Base-by-base conservation (phyloP, 1,284 basidiomycete genomes). In the Hypsizygus ulmarius region DNA sequence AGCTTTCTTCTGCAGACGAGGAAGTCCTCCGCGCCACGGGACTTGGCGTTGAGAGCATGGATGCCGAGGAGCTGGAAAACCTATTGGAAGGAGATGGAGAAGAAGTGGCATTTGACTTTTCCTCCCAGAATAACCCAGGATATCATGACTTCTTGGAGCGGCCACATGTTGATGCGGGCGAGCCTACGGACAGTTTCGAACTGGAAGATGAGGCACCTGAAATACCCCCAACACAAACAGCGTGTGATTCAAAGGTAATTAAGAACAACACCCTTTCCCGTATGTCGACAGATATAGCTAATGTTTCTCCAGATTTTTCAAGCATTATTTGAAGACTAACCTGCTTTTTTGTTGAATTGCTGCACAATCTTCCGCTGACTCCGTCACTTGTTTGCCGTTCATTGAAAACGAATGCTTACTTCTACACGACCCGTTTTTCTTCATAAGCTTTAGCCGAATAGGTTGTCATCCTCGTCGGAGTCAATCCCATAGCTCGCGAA, bases 71-170 rank as follows among this genome's bases (percentile, higher is more conserved):
- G 59, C 66, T 88, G 37, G 71, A 69, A 25, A 77, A 74, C 16
- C 76, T 87, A 74, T 64, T 87, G 27, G 82, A 84, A 48, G 82
- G 73, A 35, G 83, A 84, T 1, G 84, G 75, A 1, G 79, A 82
- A 52, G 84, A 87, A 61, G 76, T 84, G 25, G 74, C 65, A 16
- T 73, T 75, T 55, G 67, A 69, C 33, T 51, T 65, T 28, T 50
- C 59, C 14, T 65, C 61, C 7, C 62, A 63, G 45, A 41, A n/a
- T n/a, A n/a, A 47, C 27, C 53, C 52, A 44, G 40, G 32, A 39
- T 14, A 50, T 19, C 32, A 50, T 32, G n/a, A 40, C 2, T 30
- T 35, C 36, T 33, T 40, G 45, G 42, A 45, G 11, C 47, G 38
- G 11, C 35, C 37, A 8, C 39, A 12, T 14, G 43, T 14, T 10